Percentiles rank a stretch among this genome's conserved stretches.
phyloP scores from a whole-genome alignment of 129 eudicot genomes.

The Artemisia argyi region DNA sequence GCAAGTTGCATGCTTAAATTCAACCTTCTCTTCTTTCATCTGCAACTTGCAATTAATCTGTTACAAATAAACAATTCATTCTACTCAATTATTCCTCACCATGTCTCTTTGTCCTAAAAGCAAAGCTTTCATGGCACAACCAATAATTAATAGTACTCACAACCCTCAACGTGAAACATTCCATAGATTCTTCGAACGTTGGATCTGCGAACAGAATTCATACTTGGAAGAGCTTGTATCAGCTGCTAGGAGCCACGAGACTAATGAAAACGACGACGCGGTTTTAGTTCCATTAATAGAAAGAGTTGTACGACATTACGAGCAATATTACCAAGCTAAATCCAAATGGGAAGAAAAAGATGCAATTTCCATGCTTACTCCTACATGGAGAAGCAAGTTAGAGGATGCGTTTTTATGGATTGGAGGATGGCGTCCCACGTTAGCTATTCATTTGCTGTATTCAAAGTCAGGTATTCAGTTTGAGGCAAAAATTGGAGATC shows the following conservation, averaged over 20 bases:
- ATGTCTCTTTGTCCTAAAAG: slow-evolving; percentile 17
- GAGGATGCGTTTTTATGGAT: slow-evolving; percentile 76
- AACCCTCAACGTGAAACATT: slow-evolving; percentile 37
- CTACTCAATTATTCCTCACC: background rate
- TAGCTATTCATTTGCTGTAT: slow-evolving; percentile 60
- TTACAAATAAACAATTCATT: background rate
- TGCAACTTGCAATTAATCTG: slow-evolving; percentile 7
- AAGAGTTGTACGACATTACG: slow-evolving; percentile 54
- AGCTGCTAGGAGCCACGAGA: slow-evolving; percentile 24
- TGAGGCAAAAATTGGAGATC: slow-evolving; percentile 40
- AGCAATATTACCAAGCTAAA: slow-evolving; percentile 48
- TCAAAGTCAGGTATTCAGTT: slow-evolving; percentile 62
- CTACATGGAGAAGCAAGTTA: slow-evolving; percentile 50
- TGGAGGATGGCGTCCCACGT: slow-evolving; percentile 75
- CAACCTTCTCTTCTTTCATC: background rate
- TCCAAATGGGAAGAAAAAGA: slow-evolving; percentile 38
- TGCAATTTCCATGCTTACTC: slow-evolving; percentile 46
- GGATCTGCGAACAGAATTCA: slow-evolving; percentile 55
- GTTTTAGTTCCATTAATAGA: slow-evolving; percentile 22
- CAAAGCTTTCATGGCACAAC: slow-evolving; percentile 30
- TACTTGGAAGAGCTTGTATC: slow-evolving; percentile 47
- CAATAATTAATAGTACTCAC: slow-evolving; percentile 14
- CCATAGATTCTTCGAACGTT: slow-evolving; percentile 55
- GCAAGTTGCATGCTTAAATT: background rate
- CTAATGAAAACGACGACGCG: slow-evolving; percentile 14